These are phyloP conservation scores for Clarkia xantiana DNA, from an alignment of 345 rosid species.

Conservation along the genomic window DNA sequence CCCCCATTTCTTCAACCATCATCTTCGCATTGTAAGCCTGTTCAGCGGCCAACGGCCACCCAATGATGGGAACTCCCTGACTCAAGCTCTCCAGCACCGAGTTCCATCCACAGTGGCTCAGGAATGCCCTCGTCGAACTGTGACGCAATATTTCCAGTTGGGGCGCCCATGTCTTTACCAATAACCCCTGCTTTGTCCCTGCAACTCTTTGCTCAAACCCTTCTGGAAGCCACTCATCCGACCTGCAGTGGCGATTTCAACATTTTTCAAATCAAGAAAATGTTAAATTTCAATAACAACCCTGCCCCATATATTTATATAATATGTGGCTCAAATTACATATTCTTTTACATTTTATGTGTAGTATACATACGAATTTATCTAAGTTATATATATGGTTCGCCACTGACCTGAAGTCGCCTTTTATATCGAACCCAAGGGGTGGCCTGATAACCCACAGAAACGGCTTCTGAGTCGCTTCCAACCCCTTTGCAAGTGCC, in stretches of 20 bases:
- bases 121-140: conserved; percentile 26
- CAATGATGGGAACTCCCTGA: conserved; percentile 36
- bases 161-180: conserved; percentile 35
- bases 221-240: conserved; percentile 42
- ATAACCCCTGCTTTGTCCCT: conserved; percentile 13
- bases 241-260: too few relatives aligned
- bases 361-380: too few relatives aligned
- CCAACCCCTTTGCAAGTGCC: conserved; percentile 32
- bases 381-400: too few relatives aligned
- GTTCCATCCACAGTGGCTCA: conserved; percentile 55
- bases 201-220: conserved; percentile 25
- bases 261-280: too few relatives aligned
- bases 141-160: conserved; percentile 38
- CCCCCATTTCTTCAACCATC: conserved; percentile 44
- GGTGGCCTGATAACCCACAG: conserved; percentile 46
- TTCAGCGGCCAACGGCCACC: conserved; percentile 47
- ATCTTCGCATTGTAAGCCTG: conserved; percentile 33
- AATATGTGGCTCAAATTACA: too few relatives aligned
- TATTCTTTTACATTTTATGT: too few relatives aligned
- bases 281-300: too few relatives aligned
- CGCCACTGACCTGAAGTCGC: conserved; percentile 18
- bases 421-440: conserved; percentile 15
- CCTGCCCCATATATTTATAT: too few relatives aligned
- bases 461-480: conserved; percentile 23
- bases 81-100: conserved; percentile 40